Evolutionary conservation across 345 rosid species (phyloP).

Genomic region (Hypericum perforatum): DNA sequence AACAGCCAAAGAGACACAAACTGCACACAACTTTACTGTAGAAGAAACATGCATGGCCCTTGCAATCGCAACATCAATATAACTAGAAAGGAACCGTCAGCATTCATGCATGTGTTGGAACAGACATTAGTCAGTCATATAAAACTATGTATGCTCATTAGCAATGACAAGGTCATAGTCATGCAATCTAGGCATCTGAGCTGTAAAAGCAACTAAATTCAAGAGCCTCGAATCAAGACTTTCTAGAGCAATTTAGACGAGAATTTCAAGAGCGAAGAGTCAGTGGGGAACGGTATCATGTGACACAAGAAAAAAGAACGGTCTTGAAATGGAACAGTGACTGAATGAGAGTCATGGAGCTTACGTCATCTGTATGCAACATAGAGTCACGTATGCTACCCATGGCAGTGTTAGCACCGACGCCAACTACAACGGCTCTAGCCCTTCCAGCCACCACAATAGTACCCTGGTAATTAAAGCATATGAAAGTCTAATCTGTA

Average conservation of each 20-base stretch:
- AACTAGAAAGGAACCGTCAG: neutral
- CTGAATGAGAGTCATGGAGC: conserved; percentile 14
- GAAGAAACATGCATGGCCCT: neutral
- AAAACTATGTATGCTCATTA: too few species aligned
- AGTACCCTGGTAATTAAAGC: conserved; percentile 69
- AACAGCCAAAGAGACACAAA: neutral
- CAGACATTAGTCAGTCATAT: neutral
- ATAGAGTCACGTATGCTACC: conserved; percentile 96
- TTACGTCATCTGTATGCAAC: conserved; percentile 88
- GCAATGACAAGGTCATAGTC: too few species aligned
- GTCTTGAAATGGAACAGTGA: neutral
- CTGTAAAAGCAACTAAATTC: too few species aligned
- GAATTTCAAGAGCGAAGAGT: too few species aligned
- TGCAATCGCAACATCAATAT: neutral
- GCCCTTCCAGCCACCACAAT: conserved; percentile 88
- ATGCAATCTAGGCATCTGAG: too few species aligned
- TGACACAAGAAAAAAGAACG: neutral
- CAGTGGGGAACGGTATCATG: neutral
- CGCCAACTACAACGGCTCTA: conserved; percentile 88
- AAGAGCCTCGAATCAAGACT: too few species aligned
- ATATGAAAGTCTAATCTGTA: conserved; percentile 3
- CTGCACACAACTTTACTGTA: neutral
- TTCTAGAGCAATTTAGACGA: too few species aligned
- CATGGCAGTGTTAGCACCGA: conserved; percentile 97
- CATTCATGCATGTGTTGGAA: conserved; percentile 2